Conservation (phyloP, 83 land plant genomes). For the Diphasiastrum complanatum region DNA sequence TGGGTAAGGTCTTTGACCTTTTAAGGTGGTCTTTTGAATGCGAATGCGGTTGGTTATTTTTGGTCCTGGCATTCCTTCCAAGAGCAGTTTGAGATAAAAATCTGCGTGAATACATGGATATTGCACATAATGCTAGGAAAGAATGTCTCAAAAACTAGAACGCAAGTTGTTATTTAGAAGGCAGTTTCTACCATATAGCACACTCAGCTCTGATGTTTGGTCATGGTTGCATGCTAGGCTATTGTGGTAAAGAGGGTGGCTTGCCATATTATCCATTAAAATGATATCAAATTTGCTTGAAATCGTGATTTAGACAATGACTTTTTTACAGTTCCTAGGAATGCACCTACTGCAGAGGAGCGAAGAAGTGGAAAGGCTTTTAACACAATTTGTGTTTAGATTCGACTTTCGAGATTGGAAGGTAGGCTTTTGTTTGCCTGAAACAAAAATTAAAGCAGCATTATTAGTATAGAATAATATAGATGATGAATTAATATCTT, state of each 20-base stretch:
- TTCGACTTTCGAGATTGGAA: constrained; percentile 22
- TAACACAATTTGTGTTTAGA: constrained; percentile 22
- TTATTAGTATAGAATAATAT: background rate
- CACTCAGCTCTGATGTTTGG: no score
- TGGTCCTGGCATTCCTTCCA: no score
- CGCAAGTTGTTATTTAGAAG: background rate
- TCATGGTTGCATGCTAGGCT: no score
- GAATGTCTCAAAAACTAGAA: background rate
- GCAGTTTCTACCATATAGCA: no score
- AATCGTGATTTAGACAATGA: background rate
- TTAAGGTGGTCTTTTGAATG: background rate
- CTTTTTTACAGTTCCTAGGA: constrained; percentile 7
- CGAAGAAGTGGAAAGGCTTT: constrained; percentile 2
- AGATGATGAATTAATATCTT: background rate
- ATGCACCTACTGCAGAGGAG: constrained; percentile 23
- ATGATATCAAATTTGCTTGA: background rate
- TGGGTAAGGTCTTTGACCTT: constrained; percentile 17
- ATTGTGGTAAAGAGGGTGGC: no score
- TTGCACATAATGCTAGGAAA: no score
- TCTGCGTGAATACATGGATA: no score
- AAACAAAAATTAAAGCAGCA: background rate
- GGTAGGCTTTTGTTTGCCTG: constrained; percentile 12
- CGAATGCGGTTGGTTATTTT: no score
- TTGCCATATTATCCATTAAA: background rate
- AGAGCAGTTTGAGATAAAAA: no score